Evolutionary conservation across 305 asterid species (phyloP).

Genomic region (Fraxinus sp.): DNA sequence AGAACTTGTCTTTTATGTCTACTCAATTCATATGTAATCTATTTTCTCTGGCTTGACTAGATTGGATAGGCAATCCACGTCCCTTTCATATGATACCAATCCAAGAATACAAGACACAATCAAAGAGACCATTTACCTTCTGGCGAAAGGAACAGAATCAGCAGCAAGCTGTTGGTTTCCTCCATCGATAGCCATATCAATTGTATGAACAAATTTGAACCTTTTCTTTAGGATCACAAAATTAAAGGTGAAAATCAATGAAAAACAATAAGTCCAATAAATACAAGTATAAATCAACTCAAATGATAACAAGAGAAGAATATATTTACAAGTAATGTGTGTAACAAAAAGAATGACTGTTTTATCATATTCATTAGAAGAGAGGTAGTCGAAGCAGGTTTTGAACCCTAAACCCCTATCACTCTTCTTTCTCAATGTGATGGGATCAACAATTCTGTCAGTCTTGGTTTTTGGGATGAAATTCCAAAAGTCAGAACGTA

Average conservation of each 20-base stretch:
- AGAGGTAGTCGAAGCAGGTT: not conserved
- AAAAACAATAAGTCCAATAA: not conserved
- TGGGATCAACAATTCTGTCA: not conserved
- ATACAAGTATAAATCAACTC: not conserved
- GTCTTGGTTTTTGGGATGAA: not conserved
- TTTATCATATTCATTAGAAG: not conserved
- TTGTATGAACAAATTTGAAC: constrained; percentile 20
- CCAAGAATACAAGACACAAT: not conserved
- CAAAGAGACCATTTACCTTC: constrained; percentile 41
- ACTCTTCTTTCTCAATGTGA: not conserved
- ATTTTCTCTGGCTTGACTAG: not conserved
- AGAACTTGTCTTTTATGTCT: not conserved
- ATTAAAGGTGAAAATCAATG: not conserved
- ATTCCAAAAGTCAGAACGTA: not conserved
- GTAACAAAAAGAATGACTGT: not conserved
- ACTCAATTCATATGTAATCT: not conserved
- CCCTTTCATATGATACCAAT: not conserved
- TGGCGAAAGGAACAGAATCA: constrained; percentile 42
- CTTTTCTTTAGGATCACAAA: constrained; percentile 16
- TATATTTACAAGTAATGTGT: not conserved
- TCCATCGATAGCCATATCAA: constrained; percentile 23
- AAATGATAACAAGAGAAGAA: not conserved
- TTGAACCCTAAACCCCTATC: not conserved
- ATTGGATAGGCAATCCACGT: not conserved
- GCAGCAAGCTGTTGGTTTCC: constrained; percentile 33